Conservation (phyloP, 345 rosid species). For the Hevea brasiliensis region DNA sequence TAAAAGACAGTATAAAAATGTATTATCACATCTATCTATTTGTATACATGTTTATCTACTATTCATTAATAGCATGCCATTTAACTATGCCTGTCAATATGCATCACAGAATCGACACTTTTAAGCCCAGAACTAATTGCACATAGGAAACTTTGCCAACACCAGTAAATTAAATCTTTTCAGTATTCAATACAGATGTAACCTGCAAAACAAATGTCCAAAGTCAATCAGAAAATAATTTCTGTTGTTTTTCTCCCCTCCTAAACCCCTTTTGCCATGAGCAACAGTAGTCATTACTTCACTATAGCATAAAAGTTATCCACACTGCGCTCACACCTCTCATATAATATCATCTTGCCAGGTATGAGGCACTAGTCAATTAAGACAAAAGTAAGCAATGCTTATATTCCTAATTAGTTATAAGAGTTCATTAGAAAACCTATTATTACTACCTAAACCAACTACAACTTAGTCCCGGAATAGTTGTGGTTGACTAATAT, state of each 20-base stretch:
- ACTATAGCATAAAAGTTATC: neutral
- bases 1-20: neutral
- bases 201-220: neutral
- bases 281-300: neutral
- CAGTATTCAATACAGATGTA: neutral
- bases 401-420: neutral
- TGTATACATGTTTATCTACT: neutral
- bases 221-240: neutral
- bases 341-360: neutral
- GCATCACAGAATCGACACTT: neutral
- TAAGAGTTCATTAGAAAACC: neutral
- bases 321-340: neutral
- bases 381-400: neutral
- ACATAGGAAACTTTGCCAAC: neutral
- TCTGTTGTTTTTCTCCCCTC: neutral
- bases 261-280: neutral
- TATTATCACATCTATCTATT: neutral
- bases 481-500: neutral
- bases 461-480: neutral
- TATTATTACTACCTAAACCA: neutral
- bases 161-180: neutral
- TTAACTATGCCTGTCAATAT: neutral
- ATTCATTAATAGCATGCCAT: neutral
- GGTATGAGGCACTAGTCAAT: neutral
- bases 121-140: neutral